phyloP scores from a whole-genome alignment of 2,329 filamentous ascomycete species.

The Ceratocystis variospora region DNA sequence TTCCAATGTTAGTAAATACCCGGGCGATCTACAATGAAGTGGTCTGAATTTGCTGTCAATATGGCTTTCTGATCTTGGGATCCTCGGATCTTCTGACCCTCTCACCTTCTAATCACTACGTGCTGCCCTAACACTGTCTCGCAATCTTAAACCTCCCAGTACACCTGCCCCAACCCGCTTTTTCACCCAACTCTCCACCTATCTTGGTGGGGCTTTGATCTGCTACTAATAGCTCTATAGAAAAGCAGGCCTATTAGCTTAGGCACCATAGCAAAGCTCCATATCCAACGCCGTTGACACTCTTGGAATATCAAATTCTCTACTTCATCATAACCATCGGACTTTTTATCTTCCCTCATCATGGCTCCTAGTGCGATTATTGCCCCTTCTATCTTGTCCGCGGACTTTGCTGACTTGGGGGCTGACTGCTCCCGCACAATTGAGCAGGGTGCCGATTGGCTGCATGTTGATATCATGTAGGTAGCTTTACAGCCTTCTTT shows the following conservation, averaged over 20 bases:
- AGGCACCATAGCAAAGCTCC: not conserved
- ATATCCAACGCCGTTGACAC: not conserved
- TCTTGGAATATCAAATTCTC: not conserved
- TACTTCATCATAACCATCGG: not conserved
- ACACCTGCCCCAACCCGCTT: not conserved
- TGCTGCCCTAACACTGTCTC: not conserved
- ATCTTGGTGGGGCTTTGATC: not conserved
- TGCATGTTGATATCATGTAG: slow-evolving; percentile 84
- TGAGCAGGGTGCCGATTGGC: slow-evolving; percentile 74
- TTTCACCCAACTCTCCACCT: slow-evolving; percentile 1
- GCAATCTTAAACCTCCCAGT: not conserved
- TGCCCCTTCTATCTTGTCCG: slow-evolving; percentile 92
- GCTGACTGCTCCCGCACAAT: slow-evolving; percentile 80
- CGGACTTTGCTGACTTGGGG: slow-evolving; percentile 83
- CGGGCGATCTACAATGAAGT: too few species aligned
- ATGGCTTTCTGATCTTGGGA: too few species aligned
- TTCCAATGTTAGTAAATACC: not conserved
- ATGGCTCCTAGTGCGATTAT: slow-evolving; percentile 93
- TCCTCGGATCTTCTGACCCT: too few species aligned
- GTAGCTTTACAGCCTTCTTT: slow-evolving; percentile 17
- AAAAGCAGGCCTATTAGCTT: not conserved
- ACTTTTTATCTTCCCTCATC: slow-evolving; percentile 20
- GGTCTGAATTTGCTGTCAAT: too few species aligned
- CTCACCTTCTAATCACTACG: too few species aligned
- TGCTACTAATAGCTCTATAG: not conserved